These are phyloP conservation scores for Boeremia exigua DNA, from an alignment of 2,329 filamentous ascomycete genomes.

Conservation along the genomic window DNA sequence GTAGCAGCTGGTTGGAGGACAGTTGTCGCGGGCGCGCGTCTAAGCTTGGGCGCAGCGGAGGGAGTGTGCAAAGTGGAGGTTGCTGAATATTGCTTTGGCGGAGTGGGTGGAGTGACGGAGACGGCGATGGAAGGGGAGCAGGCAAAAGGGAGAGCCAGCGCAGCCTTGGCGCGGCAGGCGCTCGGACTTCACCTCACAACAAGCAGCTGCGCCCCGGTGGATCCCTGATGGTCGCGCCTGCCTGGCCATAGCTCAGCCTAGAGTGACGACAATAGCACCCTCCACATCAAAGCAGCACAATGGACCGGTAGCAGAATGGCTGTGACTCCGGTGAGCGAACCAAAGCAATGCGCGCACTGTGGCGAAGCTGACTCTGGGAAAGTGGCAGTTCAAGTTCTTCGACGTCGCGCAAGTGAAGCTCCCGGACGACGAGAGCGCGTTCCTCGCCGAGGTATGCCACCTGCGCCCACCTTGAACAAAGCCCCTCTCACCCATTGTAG, in stretches of 20 bases:
- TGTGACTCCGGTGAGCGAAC: slow-evolving; percentile 48
- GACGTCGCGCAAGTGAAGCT: slow-evolving; percentile 86
- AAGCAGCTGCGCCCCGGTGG: slow-evolving; percentile 12
- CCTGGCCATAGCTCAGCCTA: slow-evolving; percentile 19
- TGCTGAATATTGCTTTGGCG: slow-evolving; percentile 14
- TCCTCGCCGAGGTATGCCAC: slow-evolving; percentile 75
- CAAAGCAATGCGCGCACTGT: slow-evolving; percentile 2
- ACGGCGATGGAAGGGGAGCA: slow-evolving; percentile 15
- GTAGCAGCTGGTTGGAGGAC: slow-evolving; percentile 19
- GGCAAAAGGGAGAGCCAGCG: slow-evolving; percentile 21
- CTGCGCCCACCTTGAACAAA: slow-evolving; percentile 8
- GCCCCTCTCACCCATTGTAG: slow-evolving; percentile 43
- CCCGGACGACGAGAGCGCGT: slow-evolving; percentile 77
- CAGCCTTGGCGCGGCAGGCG: slow-evolving; percentile 6
- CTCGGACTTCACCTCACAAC: slow-evolving; percentile 3
- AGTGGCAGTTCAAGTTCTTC: slow-evolving; percentile 99
- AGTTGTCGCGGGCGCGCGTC: slow-evolving; percentile 25
- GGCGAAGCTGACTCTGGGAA: slow-evolving; percentile 31
- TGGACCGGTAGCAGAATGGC: slow-evolving; percentile 47
- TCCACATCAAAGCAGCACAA: slow-evolving; percentile 18
- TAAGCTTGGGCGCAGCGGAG: slow-evolving; percentile 14
- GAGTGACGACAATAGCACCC: slow-evolving; percentile 32
- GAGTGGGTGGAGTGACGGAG: slow-evolving; percentile 16
- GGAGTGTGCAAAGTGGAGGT: slow-evolving; percentile 15
- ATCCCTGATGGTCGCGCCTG: slow-evolving; percentile 19